Conservation (phyloP, 2,329 filamentous ascomycete species). For the Beauveria caledonica region DNA sequence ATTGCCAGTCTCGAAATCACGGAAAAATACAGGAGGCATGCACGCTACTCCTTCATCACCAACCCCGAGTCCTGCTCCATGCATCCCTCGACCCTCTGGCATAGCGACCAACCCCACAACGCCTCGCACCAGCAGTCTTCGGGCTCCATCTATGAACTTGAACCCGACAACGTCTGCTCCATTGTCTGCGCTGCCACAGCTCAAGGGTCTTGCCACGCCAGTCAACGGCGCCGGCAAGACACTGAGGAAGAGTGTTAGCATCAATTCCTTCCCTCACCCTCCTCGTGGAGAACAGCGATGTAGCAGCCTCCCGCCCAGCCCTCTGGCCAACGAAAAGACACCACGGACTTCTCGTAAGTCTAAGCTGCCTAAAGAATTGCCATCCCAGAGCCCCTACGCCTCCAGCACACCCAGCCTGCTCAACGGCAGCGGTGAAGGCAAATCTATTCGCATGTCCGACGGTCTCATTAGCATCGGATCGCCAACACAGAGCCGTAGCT, state of each 20-base stretch:
- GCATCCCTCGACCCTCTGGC: not conserved
- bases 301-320: slow-evolving; percentile 55
- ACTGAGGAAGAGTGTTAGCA: slow-evolving; percentile 82
- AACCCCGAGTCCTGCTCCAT: not conserved
- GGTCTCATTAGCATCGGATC: slow-evolving; percentile 71
- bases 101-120: slow-evolving; percentile 37
- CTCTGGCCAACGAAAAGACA: slow-evolving; percentile 42
- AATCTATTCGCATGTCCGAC: slow-evolving; percentile 65
- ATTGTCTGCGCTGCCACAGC: slow-evolving; percentile 45
- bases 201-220: slow-evolving; percentile 42
- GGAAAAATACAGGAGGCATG: slow-evolving; percentile 53
- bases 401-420: slow-evolving; percentile 61
- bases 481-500: slow-evolving; percentile 80
- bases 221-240: slow-evolving; percentile 57
- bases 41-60: slow-evolving; percentile 24
- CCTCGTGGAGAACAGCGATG: slow-evolving; percentile 57
- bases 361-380: slow-evolving; percentile 47
- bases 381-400: slow-evolving; percentile 37
- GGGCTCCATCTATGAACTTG: slow-evolving; percentile 48
- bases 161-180: slow-evolving; percentile 47
- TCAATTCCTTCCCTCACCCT: slow-evolving; percentile 87
- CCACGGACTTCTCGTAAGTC: slow-evolving; percentile 42
- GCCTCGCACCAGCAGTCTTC: slow-evolving; percentile 45
- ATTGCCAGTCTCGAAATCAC: slow-evolving; percentile 63
- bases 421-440: slow-evolving; percentile 70